Conservation (phyloP, 805 yeast species). For the Torulaspora gathmanii region DNA sequence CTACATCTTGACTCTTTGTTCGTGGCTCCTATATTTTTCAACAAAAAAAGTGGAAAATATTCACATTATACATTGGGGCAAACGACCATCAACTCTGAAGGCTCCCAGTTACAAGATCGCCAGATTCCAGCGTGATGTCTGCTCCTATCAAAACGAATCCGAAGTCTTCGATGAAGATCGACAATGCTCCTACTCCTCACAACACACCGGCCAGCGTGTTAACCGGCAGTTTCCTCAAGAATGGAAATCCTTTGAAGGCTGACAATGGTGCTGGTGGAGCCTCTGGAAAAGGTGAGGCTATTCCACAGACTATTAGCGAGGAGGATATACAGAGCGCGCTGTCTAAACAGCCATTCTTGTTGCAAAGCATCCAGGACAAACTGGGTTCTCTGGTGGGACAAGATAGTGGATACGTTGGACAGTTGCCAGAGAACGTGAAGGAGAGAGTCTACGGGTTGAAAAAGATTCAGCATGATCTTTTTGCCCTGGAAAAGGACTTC, state of each 20-base stretch:
- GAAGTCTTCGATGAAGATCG: constrained; percentile 55
- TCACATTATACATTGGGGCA: not conserved
- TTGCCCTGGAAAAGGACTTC: constrained; percentile 82
- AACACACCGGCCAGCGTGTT: constrained; percentile 92
- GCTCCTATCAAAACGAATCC: constrained; percentile 74
- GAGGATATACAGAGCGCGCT: constrained; percentile 49
- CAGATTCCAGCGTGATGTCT: constrained; percentile 48
- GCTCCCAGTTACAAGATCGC: not conserved
- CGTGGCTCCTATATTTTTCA: not conserved
- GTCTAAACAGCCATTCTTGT: constrained; percentile 73
- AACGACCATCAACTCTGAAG: not conserved
- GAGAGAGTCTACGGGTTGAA: constrained; percentile 78
- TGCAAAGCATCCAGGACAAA: constrained; percentile 86
- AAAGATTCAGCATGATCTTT: constrained; percentile 71
- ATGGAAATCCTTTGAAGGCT: constrained; percentile 46
- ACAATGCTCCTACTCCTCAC: constrained; percentile 96
- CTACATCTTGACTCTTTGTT: not conserved
- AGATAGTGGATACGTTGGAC: constrained; percentile 78
- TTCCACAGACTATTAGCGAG: constrained; percentile 70
- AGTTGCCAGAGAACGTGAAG: constrained; percentile 67
- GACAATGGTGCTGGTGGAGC: constrained; percentile 22
- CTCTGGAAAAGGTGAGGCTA: constrained; percentile 20
- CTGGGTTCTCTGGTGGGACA: constrained; percentile 79
- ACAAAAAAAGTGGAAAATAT: constrained; percentile 1
- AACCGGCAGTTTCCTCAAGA: constrained; percentile 58